A percentile compares a stretch with the other conserved stretches of the same genome.
phyloP scores from a whole-genome alignment of 306 rosid genomes.

The Neltuma alba region DNA sequence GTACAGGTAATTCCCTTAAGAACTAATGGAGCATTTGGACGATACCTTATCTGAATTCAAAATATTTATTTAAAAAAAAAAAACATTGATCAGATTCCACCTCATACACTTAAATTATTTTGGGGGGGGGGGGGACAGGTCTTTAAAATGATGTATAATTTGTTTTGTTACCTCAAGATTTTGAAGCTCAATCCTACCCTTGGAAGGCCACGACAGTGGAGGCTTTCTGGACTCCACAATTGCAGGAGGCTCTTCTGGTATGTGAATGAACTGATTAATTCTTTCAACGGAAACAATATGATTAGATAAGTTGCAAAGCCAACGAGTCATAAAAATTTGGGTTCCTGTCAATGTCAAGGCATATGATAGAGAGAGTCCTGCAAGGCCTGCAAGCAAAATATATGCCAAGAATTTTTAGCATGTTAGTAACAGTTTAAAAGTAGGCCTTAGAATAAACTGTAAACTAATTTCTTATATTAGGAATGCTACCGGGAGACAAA shows the following conservation, averaged over 20 bases:
- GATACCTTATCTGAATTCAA: conserved; percentile 55
- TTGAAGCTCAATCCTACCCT: conserved; percentile 65
- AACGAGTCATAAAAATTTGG: conserved; percentile 43
- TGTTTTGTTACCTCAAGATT: conserved; percentile 49
- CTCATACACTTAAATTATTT: no score
- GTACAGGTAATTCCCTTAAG: conserved; percentile 73
- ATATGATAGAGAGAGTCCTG: conserved; percentile 73
- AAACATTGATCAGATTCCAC: no score
- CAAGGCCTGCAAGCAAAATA: conserved; percentile 59
- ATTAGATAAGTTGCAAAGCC: conserved; percentile 56
- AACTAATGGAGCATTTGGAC: conserved; percentile 60
- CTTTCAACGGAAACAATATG: conserved; percentile 65
- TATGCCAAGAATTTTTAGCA: not conserved
- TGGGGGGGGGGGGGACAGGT: no score
- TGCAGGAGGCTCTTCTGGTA: conserved; percentile 66
- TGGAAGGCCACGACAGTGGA: conserved; percentile 63
- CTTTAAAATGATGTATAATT: no score
- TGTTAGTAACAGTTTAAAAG: not conserved
- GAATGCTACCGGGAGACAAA: conserved; percentile 56
- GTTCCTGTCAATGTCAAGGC: conserved; percentile 50
- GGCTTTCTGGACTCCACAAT: conserved; percentile 55
- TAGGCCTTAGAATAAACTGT: not conserved
- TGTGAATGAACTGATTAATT: conserved; percentile 76
- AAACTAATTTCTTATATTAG: not conserved
- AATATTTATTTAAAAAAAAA: no score